Conservation (phyloP, 129 eudicot species). For the Flaveria trinervia region DNA sequence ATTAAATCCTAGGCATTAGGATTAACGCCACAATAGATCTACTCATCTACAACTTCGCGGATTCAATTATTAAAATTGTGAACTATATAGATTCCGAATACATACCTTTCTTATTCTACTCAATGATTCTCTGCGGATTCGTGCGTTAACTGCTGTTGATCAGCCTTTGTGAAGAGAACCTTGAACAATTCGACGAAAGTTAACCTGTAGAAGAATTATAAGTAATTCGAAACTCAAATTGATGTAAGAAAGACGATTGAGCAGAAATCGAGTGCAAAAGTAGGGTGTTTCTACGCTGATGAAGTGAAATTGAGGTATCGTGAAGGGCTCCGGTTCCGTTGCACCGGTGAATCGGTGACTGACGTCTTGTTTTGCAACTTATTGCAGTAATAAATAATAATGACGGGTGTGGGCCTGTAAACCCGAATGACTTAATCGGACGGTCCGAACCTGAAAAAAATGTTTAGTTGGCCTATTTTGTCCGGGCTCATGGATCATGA, state of each 20-base stretch:
- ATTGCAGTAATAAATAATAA: background rate
- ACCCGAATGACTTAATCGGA: background rate
- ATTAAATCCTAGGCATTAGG: constrained; percentile 14
- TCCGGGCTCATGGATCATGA: too few species aligned
- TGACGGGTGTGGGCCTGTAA: background rate
- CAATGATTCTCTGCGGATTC: constrained; percentile 7
- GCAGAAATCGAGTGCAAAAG: background rate
- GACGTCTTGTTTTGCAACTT: background rate
- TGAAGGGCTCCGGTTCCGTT: constrained; percentile 20
- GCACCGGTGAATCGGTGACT: constrained; percentile 14
- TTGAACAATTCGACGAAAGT: background rate
- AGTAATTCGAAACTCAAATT: background rate
- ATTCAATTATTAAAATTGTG: constrained; percentile 10
- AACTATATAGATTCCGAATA: background rate
- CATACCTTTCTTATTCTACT: constrained; percentile 15
- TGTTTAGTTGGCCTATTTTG: too few species aligned
- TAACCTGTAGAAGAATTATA: constrained; percentile 7
- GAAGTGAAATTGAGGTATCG: constrained; percentile 22
- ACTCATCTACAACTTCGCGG: background rate
- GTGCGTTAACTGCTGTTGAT: constrained; percentile 19
- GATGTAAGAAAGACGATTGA: background rate
- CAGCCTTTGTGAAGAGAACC: constrained; percentile 9
- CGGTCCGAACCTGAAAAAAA: too few species aligned
- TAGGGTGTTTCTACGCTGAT: background rate
- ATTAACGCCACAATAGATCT: constrained; percentile 19